Evolutionary conservation across 768 basidiomycete genomes (phyloP).

Genomic region (Pleurotus citrinopileatus): DNA sequence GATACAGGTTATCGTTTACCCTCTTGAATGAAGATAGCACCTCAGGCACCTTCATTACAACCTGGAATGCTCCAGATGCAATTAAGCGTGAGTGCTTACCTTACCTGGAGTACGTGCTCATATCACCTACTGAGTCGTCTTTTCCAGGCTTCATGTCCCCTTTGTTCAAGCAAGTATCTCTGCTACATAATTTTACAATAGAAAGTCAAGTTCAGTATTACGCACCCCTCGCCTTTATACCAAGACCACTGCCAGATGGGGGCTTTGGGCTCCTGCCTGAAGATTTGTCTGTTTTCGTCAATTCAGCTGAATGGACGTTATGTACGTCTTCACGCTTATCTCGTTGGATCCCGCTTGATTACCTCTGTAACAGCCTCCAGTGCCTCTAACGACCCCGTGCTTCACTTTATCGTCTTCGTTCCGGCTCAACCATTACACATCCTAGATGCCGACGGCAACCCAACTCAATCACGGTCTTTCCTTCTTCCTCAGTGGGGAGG

Average conservation of each 20-base stretch:
- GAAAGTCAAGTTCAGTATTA: conserved; percentile 95
- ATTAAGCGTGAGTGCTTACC: conserved; percentile 52
- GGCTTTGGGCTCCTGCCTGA: conserved; percentile 68
- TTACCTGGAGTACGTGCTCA: background rate
- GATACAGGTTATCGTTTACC: conserved; percentile 88
- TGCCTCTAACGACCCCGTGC: conserved; percentile 88
- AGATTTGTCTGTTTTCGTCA: conserved; percentile 89
- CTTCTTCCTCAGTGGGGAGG: conserved; percentile 94
- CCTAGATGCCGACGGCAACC: conserved; percentile 48
- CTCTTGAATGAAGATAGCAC: conserved; percentile 88
- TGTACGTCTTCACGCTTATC: conserved; percentile 43
- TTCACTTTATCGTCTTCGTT: conserved; percentile 89
- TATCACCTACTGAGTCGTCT: conserved; percentile 2
- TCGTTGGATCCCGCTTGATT: conserved; percentile 8
- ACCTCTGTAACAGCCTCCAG: conserved; percentile 66
- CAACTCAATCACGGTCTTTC: conserved; percentile 63
- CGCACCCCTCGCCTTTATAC: conserved; percentile 83
- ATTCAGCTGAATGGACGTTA: conserved; percentile 94
- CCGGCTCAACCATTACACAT: conserved; percentile 78
- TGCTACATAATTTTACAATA: conserved; percentile 86
- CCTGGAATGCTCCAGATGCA: conserved; percentile 74
- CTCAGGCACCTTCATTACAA: conserved; percentile 50
- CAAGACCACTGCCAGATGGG: conserved; percentile 33
- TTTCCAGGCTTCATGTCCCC: conserved; percentile 67
- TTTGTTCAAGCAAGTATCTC: conserved; percentile 52